Evolutionary conservation across 208 protist species (phyloP).

Genomic region (Wallacemonas sp.): DNA sequence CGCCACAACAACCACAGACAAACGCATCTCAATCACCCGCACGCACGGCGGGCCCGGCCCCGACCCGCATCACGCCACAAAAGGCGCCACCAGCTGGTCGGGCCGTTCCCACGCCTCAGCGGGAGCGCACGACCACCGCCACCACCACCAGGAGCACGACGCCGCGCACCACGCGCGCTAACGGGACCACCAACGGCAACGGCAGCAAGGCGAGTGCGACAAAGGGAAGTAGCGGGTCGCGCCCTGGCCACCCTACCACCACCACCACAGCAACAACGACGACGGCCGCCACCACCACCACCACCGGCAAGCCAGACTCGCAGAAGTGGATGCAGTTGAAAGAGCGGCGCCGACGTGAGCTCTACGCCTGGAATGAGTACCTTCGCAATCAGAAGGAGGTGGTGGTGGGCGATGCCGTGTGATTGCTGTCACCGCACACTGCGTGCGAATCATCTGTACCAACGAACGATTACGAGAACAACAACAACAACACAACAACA

Average conservation of each 20-base stretch:
- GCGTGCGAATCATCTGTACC: too few species aligned
- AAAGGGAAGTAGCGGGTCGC: background rate
- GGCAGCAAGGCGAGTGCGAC: background rate
- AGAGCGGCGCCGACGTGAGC: slow-evolving; percentile 61
- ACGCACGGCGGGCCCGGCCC: too few species aligned
- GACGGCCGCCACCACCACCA: background rate
- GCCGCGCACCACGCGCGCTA: background rate
- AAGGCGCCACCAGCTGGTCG: too few species aligned
- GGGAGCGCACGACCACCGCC: too few species aligned
- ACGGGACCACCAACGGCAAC: background rate
- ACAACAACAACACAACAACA: background rate
- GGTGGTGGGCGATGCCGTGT: slow-evolving; percentile 44
- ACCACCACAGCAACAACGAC: background rate
- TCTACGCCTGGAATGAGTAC: slow-evolving; percentile 83
- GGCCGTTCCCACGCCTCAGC: too few species aligned
- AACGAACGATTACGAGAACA: too few species aligned
- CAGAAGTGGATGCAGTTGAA: slow-evolving; percentile 23
- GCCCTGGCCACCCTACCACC: background rate
- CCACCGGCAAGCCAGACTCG: background rate
- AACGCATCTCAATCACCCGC: too few species aligned
- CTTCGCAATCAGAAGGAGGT: slow-evolving; percentile 38
- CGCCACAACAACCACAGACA: too few species aligned
- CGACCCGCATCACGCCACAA: too few species aligned
- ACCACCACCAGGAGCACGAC: too few species aligned
- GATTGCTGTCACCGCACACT: background rate